Percentiles rank a stretch among this genome's conserved stretches.
Evolutionary conservation across 768 basidiomycete species (phyloP).

Genomic region (Naematelia aurantialba): DNA sequence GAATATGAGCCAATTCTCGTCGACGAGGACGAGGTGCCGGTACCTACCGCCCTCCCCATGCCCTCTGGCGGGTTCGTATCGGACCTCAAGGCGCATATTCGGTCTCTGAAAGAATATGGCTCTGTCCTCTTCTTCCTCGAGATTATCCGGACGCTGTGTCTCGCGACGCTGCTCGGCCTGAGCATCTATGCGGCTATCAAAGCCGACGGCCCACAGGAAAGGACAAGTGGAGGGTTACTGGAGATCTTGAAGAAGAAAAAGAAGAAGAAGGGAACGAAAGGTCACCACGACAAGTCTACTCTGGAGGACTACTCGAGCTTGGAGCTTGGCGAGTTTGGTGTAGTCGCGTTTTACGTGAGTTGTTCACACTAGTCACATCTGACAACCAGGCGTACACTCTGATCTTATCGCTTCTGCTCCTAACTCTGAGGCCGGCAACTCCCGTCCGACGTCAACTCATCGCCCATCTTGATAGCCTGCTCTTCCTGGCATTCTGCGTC

Average conservation of each 20-base stretch:
- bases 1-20: constrained; percentile 25
- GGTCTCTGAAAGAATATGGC: constrained; percentile 54
- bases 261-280: constrained; percentile 42
- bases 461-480: constrained; percentile 56
- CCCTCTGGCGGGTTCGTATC: constrained; percentile 46
- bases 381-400: constrained; percentile 54
- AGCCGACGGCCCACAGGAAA: constrained; percentile 49
- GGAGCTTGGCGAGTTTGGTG: constrained; percentile 47
- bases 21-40: constrained; percentile 14
- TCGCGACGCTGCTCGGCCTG: constrained; percentile 56
- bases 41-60: constrained; percentile 24
- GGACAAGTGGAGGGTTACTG: constrained; percentile 25
- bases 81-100: constrained; percentile 53
- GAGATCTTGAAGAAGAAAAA: constrained; percentile 27
- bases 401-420: constrained; percentile 54
- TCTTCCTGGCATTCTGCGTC: constrained; percentile 56
- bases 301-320: constrained; percentile 41
- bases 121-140: constrained; percentile 56
- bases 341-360: constrained; percentile 51
- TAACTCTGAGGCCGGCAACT: constrained; percentile 51
- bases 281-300: constrained; percentile 38
- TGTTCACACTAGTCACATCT: neutral
- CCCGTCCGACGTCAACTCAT: constrained; percentile 52
- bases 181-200: constrained; percentile 55
- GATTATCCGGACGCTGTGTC: constrained; percentile 54